Base-by-base conservation (phyloP, 352 stramenopile species). In the Hyaloperonospora brassicae region DNA sequence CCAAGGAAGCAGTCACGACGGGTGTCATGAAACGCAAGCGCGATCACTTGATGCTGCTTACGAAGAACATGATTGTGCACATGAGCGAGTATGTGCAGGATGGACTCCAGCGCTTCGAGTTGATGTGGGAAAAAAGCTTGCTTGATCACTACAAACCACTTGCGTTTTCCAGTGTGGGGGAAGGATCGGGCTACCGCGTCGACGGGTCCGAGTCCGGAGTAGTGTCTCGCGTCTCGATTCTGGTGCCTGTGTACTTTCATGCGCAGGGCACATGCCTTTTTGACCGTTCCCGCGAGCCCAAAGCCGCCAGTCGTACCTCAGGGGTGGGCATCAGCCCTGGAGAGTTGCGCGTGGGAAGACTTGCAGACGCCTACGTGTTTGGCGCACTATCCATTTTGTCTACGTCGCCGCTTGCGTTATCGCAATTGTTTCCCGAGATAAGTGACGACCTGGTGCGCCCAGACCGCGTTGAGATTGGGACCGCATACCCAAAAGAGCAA, bases 111-210 rank as follows among this genome's bases (percentile, higher is more conserved):
- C 81, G 79, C 7, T 89, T 85, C 49, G 79, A 91, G 23, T 52
- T 91, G 22, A 84, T 93, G 59, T 93, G 83, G 83, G 80, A 87
- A 36, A 86, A 87, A 59, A 90, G 81, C 47, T 52, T 93, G 46
- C 57, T 91, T 10, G 79, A 93, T 6, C 69, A 82, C 25, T 88
- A 90, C 72, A 81, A 87, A 50, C 83, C 83, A 1, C 73, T 93
- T 11, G 65, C 75, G 0, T 93, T 89, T 57, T 50, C 69, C 11
- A 82, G 78, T 23, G 79, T 93, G 6, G 83, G 83, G 41, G 68
- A 88, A 46, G 78, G 78, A 14, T 66, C 64, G 0, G 78, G 70
- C 7, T 93, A 93, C 54, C 76, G 82, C 42, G 67, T 93, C 14
- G 79, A 93, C 54, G 68, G 59, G 13, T 79, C 65, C 0, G 74